Evolutionary conservation across 108 stramenopile genomes (phyloP).

Genomic region (Phaeodactylum tricornutum): DNA sequence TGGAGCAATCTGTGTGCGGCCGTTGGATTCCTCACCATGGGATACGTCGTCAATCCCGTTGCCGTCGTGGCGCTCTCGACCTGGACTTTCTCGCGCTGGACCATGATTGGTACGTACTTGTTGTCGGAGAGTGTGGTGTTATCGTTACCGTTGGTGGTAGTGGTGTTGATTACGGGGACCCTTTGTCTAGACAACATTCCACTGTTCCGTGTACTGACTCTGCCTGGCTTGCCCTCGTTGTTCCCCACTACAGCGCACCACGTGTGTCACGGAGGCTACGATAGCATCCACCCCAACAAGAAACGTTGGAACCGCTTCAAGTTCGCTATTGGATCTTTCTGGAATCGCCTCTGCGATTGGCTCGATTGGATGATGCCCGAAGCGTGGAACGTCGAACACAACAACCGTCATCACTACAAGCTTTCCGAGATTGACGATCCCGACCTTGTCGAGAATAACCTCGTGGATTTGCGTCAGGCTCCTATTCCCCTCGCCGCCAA

Average conservation of each 20-base stretch:
- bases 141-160: too few relatives aligned
- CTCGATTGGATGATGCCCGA: constrained; percentile 81
- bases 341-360: constrained; percentile 55
- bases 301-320: constrained; percentile 36
- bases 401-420: constrained; percentile 84
- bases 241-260: constrained; percentile 64
- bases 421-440: constrained; percentile 75
- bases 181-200: too few relatives aligned
- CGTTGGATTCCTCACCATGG: constrained; percentile 51
- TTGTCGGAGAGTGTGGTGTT: too few relatives aligned
- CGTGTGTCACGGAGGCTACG: constrained; percentile 71
- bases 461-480: constrained; percentile 42
- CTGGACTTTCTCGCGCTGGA: constrained; percentile 57
- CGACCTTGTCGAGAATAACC: constrained; percentile 81
- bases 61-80: constrained; percentile 38
- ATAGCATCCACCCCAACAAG: constrained; percentile 52
- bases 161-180: too few relatives aligned
- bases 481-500: constrained; percentile 42
- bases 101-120: too few relatives aligned
- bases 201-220: too few relatives aligned
- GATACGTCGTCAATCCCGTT: constrained; percentile 43
- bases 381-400: constrained; percentile 93
- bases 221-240: too few relatives aligned
- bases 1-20: constrained; percentile 69
- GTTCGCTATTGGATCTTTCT: constrained; percentile 41